These are phyloP conservation scores for Pichia nakasei DNA, from an alignment of 805 yeast species.

Conservation along the genomic window DNA sequence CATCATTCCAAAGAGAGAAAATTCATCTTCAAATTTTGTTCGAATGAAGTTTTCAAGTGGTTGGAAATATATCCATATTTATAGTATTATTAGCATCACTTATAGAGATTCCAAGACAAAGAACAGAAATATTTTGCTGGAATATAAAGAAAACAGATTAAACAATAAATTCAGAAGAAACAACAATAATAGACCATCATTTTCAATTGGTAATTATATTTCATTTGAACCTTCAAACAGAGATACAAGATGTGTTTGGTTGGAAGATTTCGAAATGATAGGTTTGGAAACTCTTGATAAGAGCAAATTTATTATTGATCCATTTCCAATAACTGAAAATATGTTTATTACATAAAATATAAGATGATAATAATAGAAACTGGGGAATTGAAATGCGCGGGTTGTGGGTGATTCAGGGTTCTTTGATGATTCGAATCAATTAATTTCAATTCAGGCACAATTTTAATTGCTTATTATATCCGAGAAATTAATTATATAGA, in stretches of 20 bases:
- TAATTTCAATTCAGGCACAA: too few relatives aligned
- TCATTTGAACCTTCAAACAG: neutral
- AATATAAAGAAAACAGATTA: constrained; percentile 4
- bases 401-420: too few relatives aligned
- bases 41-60: neutral
- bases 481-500: too few relatives aligned
- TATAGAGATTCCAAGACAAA: neutral
- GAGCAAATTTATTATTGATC: constrained; percentile 2
- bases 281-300: constrained; percentile 1
- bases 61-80: constrained; percentile 7
- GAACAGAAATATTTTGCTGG: constrained; percentile 3
- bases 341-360: neutral
- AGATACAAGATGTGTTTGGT: constrained; percentile 2
- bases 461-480: too few relatives aligned
- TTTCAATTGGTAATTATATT: constrained; percentile 2
- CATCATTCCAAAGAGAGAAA: neutral
- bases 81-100: neutral
- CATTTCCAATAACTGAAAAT: neutral
- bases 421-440: too few relatives aligned
- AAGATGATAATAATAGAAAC: too few relatives aligned
- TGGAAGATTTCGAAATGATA: constrained; percentile 6
- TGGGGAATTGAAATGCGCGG: too few relatives aligned
- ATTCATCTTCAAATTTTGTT: constrained; percentile 1
- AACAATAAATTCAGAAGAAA: neutral
- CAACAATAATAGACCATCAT: constrained; percentile 2